Percentiles rank a stretch among this genome's conserved stretches.
These are phyloP conservation scores for Spathaspora hagerdaliae DNA, from an alignment of 805 yeast genomes.

Conservation along the genomic window DNA sequence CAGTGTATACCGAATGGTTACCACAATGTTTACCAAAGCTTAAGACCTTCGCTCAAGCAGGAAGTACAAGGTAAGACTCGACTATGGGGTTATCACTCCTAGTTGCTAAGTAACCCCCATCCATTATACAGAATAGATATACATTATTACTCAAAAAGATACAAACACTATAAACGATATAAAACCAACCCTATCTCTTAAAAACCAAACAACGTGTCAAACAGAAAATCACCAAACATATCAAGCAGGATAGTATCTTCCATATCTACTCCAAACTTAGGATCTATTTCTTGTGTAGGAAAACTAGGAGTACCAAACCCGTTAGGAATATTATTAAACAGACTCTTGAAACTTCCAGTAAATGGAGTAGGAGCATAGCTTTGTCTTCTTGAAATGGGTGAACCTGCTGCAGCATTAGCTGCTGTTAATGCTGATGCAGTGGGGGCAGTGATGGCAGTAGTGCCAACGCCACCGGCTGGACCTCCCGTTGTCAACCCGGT, in stretches of 20 bases:
- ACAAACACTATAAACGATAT: no score
- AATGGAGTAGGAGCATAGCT: not conserved
- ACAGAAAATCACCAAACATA: conserved; percentile 24
- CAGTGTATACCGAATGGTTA: no score
- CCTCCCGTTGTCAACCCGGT: not conserved
- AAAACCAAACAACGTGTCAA: conserved; percentile 10
- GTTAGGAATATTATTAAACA: no score
- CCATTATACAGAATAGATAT: no score
- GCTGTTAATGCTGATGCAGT: no score
- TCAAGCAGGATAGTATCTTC: conserved; percentile 18
- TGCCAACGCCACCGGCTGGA: not conserved
- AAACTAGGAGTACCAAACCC: not conserved
- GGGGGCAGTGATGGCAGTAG: not conserved
- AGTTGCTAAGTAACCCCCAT: no score
- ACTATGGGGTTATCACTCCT: no score
- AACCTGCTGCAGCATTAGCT: not conserved
- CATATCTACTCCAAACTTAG: conserved; percentile 1
- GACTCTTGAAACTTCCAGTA: not conserved
- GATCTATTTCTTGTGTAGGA: not conserved
- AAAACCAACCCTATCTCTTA: not conserved
- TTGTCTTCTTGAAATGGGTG: not conserved
- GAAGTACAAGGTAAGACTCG: no score
- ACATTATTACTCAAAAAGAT: no score
- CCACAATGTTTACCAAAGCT: no score
- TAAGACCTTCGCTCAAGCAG: no score